Base-by-base conservation (phyloP, 768 basidiomycete species). In the Leccinum subgranulosum region DNA sequence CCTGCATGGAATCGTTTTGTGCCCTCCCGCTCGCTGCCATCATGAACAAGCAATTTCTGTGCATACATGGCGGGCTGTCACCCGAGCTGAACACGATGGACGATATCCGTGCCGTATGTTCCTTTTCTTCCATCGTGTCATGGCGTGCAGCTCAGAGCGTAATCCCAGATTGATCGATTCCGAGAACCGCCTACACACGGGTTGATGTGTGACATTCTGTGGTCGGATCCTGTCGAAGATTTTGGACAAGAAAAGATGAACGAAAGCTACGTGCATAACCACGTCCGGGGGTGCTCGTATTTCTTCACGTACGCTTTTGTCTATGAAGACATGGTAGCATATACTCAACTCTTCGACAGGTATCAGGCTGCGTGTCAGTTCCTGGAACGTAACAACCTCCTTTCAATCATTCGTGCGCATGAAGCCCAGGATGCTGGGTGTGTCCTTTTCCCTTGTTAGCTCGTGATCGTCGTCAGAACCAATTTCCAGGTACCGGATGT, bases 1-100 rank as follows among this genome's bases (percentile, higher is more conserved):
- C 93, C 27, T 94, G 92, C 81, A 96, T 98, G 94, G 92, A 97
- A 28, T 92, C 92, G 0, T 98, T 99, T 79, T 98, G 95, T 70
- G 82, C 90, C 0, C 82, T 99, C 1, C 97, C 97, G 2, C 82
- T 99, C 9, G 96, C 96, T 1, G 97, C 97, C 31, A 74, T 99
- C 68, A 98, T 98, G 96, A 99, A 99, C 79, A 98, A 98, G 71
- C 97, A 98, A 74, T 99, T 99, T 74, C 78, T 98, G 51, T 99
- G 96, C 74, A 97, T 98, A 59, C 97, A 99, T 60, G 97, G 97
- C 29, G 97, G 97, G 17, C 80, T 99, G 14, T 95, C 92, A 0
- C 97, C 97, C 0, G 97, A 99, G 70, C 76, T 99, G 39, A 87
- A 93, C 63, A 98, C 96, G 4, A 82, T 99, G 48, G 96, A 99